Evolutionary conservation across 2,329 filamentous ascomycete genomes (phyloP), one percentile per base, ranked within the genome.

Genomic region (Daldinia sp.): DNA sequence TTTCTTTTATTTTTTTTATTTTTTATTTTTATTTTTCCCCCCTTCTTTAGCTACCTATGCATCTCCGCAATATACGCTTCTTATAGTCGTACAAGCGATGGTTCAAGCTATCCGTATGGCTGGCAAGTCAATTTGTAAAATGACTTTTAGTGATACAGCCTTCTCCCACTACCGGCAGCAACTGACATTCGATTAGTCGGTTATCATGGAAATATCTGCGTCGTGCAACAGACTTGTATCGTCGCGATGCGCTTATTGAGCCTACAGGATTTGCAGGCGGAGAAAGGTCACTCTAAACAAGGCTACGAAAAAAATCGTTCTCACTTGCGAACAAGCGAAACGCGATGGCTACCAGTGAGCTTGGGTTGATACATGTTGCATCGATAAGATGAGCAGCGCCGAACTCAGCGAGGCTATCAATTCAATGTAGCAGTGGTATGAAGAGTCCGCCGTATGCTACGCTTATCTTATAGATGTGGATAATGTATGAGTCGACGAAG

Each of bases 291-390:
- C 7, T 23, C 11, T 21, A 61, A 58, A 23, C 21, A 32, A 34
- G 66, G 66, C 39, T 68, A 56, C 13, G 17, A 41, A 34, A 68
- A n/a, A 68, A 32, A 62, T 68, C 41, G 32, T 17, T 8, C 27
- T 51, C 27, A 58, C 58, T 39, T 68, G 65, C 47, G 5, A 61
- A 5, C 59, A 66, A 13, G 63, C 62, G 10, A 17, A 21, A n/a
- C 34, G n/a, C 1, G 19, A 66, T 35, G n/a, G 35, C 2, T 41
- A 52, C 2, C 11, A 27, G 37, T 66, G 60, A 57, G 54, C 43
- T 34, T 68, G 66, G 66, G 37, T 68, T 4, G 57, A 68, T 15
- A 64, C 55, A 10, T 68, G 65, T 37, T 66, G 65, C 50, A 68
- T 68, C 54, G 63, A 68, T 17, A 60, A 68, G n/a, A 50, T 52